Base-by-base conservation (phyloP, 106 monocot genomes). In the Cymbidium sinense region DNA sequence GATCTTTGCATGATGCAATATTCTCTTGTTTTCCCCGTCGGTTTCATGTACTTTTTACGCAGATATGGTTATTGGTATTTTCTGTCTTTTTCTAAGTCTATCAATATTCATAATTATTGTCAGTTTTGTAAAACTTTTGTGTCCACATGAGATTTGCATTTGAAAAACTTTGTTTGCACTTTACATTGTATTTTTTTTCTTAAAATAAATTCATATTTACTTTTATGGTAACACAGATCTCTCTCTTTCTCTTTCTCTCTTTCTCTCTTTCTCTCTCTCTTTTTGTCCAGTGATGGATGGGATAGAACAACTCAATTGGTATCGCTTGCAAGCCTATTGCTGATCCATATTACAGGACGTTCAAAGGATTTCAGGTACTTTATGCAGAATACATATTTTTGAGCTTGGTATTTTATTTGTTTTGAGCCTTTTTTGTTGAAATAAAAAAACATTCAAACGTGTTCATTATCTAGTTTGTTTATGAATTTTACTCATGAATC, bases 301-400 rank as follows among this genome's bases (percentile, higher is more conserved):
- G 98, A 99, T 82, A 89, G 98, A 72, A 99, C 98, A 78, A 86
- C 98, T 75, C 98, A 99, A 55, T 77, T 99, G 85, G 94, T 99
- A 30, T 88, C 98, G 41, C 90, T 99, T 79, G 90, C 98, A 51
- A 83, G 92, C 77, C 80, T 99, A 47, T 77, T 99, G 70, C 94
- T 77, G 98, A 99, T 81, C 98, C 98, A 58, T 99, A 89, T 75
- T 99, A 99, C 78, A 85, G 98, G 55, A 99, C 98, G 30, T 86
- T 99, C 50, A 87, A 87, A 55, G 98, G 98, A 71, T 99, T 99
- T 86, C 94, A 99, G 98, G 98, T 99, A 86, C 35, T 73, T 83
- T 76, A 94, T 92, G 94, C 90, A n/a, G 37, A 33, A 30, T 64
- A 54, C 54, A 6, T 64, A 64, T 64, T 64, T 27, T 64, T 7